Conservation (phyloP, 495 filamentous ascomycete genomes). For the Penicillium mononematosum region DNA sequence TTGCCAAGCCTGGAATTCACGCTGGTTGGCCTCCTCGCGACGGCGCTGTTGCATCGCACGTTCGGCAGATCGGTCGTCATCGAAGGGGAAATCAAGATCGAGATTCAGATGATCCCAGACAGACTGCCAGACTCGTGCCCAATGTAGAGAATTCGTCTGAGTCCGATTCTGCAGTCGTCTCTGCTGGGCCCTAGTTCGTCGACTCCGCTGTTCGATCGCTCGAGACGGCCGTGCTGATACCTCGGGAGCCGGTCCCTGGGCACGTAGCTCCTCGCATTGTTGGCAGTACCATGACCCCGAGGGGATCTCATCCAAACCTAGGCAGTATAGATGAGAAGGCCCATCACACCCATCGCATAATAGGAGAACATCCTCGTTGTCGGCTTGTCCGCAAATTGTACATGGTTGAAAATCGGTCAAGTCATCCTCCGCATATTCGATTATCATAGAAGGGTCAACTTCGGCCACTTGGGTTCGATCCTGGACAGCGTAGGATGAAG, state of each 20-base stretch:
- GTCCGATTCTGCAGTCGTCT: conserved; percentile 41
- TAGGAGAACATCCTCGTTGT: conserved; percentile 76
- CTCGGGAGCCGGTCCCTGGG: conserved; percentile 37
- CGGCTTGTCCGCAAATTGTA: conserved; percentile 71
- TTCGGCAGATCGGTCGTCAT: conserved; percentile 60
- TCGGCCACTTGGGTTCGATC: conserved; percentile 89
- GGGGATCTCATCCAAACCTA: conserved; percentile 74
- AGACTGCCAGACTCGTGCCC: conserved; percentile 68
- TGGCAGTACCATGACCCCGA: conserved; percentile 81
- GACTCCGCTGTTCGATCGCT: conserved; percentile 40
- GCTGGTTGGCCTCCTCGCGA: conserved; percentile 58
- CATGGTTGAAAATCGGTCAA: conserved; percentile 64
- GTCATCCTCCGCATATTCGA: conserved; percentile 70
- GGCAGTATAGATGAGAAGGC: conserved; percentile 80
- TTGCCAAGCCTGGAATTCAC: conserved; percentile 73
- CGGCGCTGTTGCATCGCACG: conserved; percentile 55
- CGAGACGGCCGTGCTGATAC: conserved; percentile 30
- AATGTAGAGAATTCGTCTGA: conserved; percentile 50
- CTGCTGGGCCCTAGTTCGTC: conserved; percentile 53
- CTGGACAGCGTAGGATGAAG: conserved; percentile 82
- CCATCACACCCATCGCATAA: conserved; percentile 86
- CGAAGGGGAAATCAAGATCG: conserved; percentile 87
- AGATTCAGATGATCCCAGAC: conserved; percentile 66
- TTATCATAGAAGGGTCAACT: conserved; percentile 75
- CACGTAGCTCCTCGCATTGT: conserved; percentile 61